These are phyloP conservation scores for Paramyrothecium roridum DNA, from an alignment of 2,329 filamentous ascomycete species.

Conservation along the genomic window DNA sequence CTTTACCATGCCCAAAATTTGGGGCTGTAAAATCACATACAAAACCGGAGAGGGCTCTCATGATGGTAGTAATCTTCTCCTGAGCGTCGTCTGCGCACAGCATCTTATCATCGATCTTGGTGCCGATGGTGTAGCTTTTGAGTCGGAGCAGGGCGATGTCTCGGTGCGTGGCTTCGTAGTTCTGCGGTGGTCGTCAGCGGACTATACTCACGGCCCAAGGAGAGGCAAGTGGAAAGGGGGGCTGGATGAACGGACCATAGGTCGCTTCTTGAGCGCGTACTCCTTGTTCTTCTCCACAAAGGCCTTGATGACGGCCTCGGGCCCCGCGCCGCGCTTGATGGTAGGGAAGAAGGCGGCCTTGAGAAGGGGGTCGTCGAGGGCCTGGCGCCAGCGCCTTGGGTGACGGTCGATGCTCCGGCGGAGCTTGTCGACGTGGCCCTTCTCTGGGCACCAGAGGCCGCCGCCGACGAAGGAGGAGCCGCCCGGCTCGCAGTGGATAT, in stretches of 20 bases:
- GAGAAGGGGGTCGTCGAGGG: conserved; percentile 60
- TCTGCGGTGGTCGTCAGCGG: conserved; percentile 41
- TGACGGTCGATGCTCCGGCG: conserved; percentile 73
- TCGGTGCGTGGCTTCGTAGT: conserved; percentile 68
- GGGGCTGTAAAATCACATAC: conserved; percentile 51
- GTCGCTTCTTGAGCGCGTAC: conserved; percentile 78
- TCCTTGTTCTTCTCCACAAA: conserved; percentile 69
- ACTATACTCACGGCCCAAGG: neutral
- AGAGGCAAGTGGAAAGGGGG: neutral
- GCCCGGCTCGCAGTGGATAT: conserved; percentile 75
- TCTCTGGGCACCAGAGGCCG: conserved; percentile 78
- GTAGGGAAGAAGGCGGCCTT: conserved; percentile 61
- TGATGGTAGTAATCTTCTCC: conserved; percentile 60
- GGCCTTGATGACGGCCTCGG: conserved; percentile 59
- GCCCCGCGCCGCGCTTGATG: conserved; percentile 24
- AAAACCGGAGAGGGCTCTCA: conserved; percentile 72
- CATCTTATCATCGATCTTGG: conserved; percentile 62
- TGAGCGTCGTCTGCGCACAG: conserved; percentile 61
- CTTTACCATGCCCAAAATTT: neutral
- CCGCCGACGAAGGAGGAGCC: conserved; percentile 73
- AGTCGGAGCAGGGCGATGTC: conserved; percentile 81
- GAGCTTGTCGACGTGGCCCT: conserved; percentile 60
- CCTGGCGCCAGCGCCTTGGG: conserved; percentile 65
- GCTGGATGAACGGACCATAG: conserved; percentile 60
- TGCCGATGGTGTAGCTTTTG: conserved; percentile 72